Base-by-base conservation (phyloP, 106 monocot species). In the Chionographis japonica region DNA sequence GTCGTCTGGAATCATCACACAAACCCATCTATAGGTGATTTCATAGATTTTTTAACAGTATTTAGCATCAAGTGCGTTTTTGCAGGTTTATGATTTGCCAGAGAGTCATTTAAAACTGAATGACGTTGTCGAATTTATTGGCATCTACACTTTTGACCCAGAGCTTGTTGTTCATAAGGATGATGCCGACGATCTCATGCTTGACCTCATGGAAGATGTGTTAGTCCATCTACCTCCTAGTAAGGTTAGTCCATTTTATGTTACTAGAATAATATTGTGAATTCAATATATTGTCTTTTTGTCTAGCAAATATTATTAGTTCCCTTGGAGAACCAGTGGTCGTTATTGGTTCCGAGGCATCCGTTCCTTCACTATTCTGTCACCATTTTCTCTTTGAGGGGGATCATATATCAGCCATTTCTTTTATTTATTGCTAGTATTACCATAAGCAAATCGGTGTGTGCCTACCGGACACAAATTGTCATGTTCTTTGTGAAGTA, bases 81-180 rank as follows among this genome's bases (percentile, higher is more conserved):
- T 80, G 69, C 79, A 98, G 98, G 62, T 83, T 7, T 98, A 98
- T 76, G 93, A 98, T 66, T 69, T 74, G 58, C 90, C 78, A 36
- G 93, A 98, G 50, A 67, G 77, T 70, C 76, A 93, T 67, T 40
- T 98, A 15, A 92, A 93, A 68, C 60, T 98, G 69, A 93, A 98
- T 75, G 98, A 98, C 73, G 90, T 90, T 4, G 56, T 81, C 60
- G 98, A 98, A 77, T 93, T 98, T 71, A 90, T 98, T 51, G 98
- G 93, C 36, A 71, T 98, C 50, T 98, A 90, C 77, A 90, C 90
- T 16, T 98, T 90, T 83, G 85, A 98, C 60, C 87, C 98, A 37
- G 85, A 93, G 19, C 75, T 85, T 66, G 80, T 65, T 80, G 71
- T 57, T 67, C 68, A 77, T 51, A 60, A 67, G 18, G 78, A 78